A percentile compares a stretch with the other conserved stretches of the same genome.
These are phyloP conservation scores for Coccinonectria pachysandricola DNA, from an alignment of 2,329 filamentous ascomycete genomes.

Conservation along the genomic window DNA sequence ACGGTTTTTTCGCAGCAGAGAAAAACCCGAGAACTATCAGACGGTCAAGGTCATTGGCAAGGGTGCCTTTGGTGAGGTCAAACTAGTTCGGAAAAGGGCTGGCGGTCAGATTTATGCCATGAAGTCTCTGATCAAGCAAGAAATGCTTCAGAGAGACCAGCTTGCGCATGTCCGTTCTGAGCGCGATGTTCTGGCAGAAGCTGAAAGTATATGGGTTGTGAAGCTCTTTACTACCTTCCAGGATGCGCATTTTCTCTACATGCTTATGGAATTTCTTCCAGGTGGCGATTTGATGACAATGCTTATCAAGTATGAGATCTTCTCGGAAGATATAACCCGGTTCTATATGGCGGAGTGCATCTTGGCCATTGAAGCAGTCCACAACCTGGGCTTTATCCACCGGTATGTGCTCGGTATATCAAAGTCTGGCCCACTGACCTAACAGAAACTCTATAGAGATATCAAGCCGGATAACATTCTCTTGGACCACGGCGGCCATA, in stretches of 20 bases:
- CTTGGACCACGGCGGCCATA: slow-evolving; percentile 87
- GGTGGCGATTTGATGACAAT: slow-evolving; percentile 99
- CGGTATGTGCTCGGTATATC: slow-evolving; percentile 49
- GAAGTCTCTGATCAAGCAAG: slow-evolving; percentile 96
- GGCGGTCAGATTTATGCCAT: slow-evolving; percentile 97
- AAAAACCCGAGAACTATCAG: slow-evolving; percentile 87
- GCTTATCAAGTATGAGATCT: slow-evolving; percentile 99
- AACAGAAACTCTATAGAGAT: slow-evolving; percentile 50
- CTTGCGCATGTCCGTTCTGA: slow-evolving; percentile 94
- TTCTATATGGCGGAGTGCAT: slow-evolving; percentile 99
- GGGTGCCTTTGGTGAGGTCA: slow-evolving; percentile 96
- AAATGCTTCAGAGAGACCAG: slow-evolving; percentile 99
- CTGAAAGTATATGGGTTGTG: slow-evolving; percentile 97
- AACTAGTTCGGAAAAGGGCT: slow-evolving; percentile 89
- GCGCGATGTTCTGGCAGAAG: slow-evolving; percentile 94
- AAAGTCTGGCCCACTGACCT: slow-evolving; percentile 1
- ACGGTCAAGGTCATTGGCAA: slow-evolving; percentile 98
- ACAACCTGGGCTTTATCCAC: slow-evolving; percentile 96
- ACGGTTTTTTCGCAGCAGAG: slow-evolving; percentile 85
- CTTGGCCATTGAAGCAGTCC: slow-evolving; percentile 95
- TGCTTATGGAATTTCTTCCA: slow-evolving; percentile 98
- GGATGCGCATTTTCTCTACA: slow-evolving; percentile 90
- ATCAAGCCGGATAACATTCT: slow-evolving; percentile 99
- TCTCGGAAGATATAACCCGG: slow-evolving; percentile 94
- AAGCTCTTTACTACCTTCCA: slow-evolving; percentile 98